phyloP scores from a whole-genome alignment of 176 grass and related monocot genomes.

The Oryza meridionalis region DNA sequence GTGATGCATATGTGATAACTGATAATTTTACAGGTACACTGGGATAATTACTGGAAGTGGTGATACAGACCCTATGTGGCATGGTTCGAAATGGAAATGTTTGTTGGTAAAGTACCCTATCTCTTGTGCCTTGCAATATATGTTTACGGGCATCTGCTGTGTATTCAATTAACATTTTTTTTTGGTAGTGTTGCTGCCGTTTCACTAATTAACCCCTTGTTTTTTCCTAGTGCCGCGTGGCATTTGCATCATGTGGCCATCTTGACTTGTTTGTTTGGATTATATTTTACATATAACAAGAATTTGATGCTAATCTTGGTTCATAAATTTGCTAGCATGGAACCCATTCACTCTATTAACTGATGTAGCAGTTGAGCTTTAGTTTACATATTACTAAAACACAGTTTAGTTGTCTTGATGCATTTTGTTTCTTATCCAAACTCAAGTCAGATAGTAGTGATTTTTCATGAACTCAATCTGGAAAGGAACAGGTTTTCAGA shows the following conservation, averaged over 20 bases:
- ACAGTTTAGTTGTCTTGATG: background rate
- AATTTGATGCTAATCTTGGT: background rate
- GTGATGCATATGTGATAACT: conserved; percentile 6
- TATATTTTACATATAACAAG: background rate
- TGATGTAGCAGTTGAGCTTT: background rate
- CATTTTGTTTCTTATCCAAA: background rate
- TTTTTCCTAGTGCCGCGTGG: background rate
- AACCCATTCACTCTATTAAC: background rate
- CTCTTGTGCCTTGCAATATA: background rate
- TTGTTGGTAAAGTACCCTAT: conserved; percentile 53
- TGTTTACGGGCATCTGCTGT: background rate
- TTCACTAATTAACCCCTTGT: background rate
- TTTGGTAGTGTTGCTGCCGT: background rate
- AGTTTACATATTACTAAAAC: background rate
- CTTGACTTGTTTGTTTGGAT: background rate
- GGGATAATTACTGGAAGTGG: conserved; percentile 75
- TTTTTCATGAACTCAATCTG: background rate
- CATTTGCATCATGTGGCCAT: background rate
- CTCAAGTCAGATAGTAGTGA: background rate
- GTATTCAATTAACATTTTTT: background rate
- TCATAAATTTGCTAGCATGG: background rate
- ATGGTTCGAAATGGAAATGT: conserved; percentile 94
- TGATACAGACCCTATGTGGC: conserved; percentile 78
- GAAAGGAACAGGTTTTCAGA: background rate
- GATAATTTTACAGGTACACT: conserved; percentile 58